Evolutionary conservation across 371 early-diverging fungal species (phyloP), one percentile per base, ranked within the genome.

Genomic region (Mucor piriformis): DNA sequence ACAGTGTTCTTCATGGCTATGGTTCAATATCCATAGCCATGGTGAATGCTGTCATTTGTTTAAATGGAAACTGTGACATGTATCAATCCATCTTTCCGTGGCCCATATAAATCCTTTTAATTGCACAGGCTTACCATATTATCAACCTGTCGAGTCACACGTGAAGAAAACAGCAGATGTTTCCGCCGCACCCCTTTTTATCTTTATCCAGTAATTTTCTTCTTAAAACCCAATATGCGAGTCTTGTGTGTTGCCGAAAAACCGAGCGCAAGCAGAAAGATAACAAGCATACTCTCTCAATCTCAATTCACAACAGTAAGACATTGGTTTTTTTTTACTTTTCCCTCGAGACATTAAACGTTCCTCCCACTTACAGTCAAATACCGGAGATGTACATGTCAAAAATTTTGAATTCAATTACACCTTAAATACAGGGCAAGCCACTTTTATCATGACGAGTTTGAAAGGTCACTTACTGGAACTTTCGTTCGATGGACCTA

Each of bases 201-300:
- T 29, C 29, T 29, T 29, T 29, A 8, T 8, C 4, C 29, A 29
- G 29, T 29, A 29, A 29, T 8, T 29, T 29, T 29, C 7, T 29
- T 29, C 8, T 29, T 29, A 8, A 6, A 8, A 6, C 8, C 8
- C 0, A 29, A 29, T 29, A 89, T 88, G 88, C 80, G 75, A 61
- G 77, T 92, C 24, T 73, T 98, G 37, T 95, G 96, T 73, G 97
- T 99, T 37, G 99, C 99, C 54, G 99, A 99, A 71, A 99, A 99
- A 77, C 98, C 98, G 33, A 92, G 95, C 48, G 94, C 98, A 62
- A 90, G 99, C 15, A 96, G 93, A 72, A 79, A 91, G n/a, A 86
- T 98, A n/a, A 85, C 95, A 2, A 71, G 77, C 25, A 88, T 96
- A 20, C 74, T 98, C n/a, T 88, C 93, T 0, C 66, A 82, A 32